Conservation (phyloP, 352 stramenopile species). For the Phytophthora macrochlamydospora region DNA sequence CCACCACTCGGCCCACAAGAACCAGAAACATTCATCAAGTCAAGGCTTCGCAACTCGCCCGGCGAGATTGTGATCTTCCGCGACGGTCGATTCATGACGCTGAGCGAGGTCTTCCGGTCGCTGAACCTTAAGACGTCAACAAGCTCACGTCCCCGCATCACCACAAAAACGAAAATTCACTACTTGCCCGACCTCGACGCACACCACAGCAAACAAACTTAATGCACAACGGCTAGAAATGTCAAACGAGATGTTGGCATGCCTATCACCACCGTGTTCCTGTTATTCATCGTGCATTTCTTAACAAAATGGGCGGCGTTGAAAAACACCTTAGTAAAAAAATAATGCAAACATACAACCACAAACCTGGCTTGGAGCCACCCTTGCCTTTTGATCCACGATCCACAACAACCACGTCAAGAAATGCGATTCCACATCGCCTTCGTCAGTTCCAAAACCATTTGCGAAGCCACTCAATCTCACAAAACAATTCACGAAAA, state of each 20-base stretch:
- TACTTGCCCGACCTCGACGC: no score
- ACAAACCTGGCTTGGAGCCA: background rate
- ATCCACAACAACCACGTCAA: background rate
- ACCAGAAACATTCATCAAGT: constrained; percentile 96
- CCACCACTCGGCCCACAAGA: constrained; percentile 97
- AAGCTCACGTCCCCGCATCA: constrained; percentile 90
- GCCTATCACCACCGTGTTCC: no score
- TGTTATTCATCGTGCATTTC: background rate
- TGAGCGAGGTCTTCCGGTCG: constrained; percentile 94
- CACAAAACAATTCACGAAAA: no score
- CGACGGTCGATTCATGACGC: constrained; percentile 95
- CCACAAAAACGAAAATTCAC: no score
- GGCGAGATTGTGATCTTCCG: constrained; percentile 95
- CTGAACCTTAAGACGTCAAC: constrained; percentile 94
- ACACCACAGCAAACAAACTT: no score
- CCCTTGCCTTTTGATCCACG: background rate
- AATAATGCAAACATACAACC: background rate
- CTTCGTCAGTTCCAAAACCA: background rate
- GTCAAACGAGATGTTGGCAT: no score
- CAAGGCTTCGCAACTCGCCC: constrained; percentile 74
- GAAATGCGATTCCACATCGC: background rate
- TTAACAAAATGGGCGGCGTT: constrained; percentile 16
- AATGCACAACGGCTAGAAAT: no score
- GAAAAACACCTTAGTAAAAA: constrained; percentile 24
- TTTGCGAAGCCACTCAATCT: no score